Conservation (phyloP, 441 rosid genomes). For the Francoa sonchifolia region DNA sequence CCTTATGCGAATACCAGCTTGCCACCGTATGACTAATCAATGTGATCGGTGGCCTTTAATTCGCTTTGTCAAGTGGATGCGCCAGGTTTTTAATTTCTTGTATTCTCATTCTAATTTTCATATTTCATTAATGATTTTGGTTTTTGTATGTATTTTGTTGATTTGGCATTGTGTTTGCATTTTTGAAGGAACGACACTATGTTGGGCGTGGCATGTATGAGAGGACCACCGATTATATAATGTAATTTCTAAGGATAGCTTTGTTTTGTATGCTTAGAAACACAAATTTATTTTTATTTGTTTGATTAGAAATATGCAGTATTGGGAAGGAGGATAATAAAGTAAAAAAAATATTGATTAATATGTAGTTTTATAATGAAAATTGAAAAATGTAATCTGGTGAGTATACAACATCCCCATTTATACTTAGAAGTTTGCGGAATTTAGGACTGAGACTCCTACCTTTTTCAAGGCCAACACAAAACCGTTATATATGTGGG, state of each 20-base stretch:
- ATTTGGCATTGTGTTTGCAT: neutral
- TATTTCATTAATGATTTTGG: conserved; percentile 2
- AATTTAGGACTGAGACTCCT: no score
- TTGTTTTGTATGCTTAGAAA: no score
- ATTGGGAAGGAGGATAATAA: no score
- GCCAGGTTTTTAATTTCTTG: conserved; percentile 51
- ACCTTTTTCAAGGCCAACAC: no score
- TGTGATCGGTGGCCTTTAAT: conserved; percentile 77
- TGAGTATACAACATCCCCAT: no score
- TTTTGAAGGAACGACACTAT: conserved; percentile 69
- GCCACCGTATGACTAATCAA: conserved; percentile 60
- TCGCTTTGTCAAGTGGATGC: conserved; percentile 94
- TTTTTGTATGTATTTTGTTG: conserved; percentile 6
- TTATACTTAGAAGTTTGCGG: no score
- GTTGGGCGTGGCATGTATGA: conserved; percentile 99
- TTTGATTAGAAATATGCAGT: neutral
- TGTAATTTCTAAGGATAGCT: conserved; percentile 28
- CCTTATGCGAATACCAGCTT: conserved; percentile 85
- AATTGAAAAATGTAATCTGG: no score
- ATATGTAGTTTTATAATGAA: no score
- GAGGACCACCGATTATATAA: conserved; percentile 68
- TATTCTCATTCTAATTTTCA: conserved; percentile 8
- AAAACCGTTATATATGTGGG: no score
- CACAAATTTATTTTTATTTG: neutral
- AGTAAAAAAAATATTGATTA: no score